A percentile compares a stretch with the other conserved stretches of the same genome.
phyloP scores from a whole-genome alignment of 768 basidiomycete species.

The Dictyophora rubrovolvata region DNA sequence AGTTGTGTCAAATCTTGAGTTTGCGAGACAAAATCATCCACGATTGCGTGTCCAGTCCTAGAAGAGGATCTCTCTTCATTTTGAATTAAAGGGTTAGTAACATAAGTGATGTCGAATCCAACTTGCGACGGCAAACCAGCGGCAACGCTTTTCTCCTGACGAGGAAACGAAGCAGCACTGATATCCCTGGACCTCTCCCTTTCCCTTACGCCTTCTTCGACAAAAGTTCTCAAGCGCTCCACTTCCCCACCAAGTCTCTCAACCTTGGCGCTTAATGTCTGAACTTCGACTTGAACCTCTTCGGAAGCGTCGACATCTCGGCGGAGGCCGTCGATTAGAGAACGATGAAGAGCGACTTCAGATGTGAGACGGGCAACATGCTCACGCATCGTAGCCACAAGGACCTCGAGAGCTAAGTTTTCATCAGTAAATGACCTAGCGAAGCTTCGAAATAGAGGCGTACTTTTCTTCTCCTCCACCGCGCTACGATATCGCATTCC shows the following conservation, averaged over 20 bases:
- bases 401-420: slow-evolving; percentile 62
- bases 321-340: slow-evolving; percentile 18
- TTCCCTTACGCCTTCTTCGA: slow-evolving; percentile 79
- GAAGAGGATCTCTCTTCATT: slow-evolving; percentile 8
- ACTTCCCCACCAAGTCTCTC: slow-evolving; percentile 79
- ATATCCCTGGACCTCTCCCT: slow-evolving; percentile 37
- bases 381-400: slow-evolving; percentile 60
- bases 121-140: slow-evolving; percentile 18
- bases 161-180: neutral
- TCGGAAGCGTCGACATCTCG: slow-evolving; percentile 46
- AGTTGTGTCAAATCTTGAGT: neutral
- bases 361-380: slow-evolving; percentile 71
- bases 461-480: slow-evolving; percentile 86
- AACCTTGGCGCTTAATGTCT: slow-evolving; percentile 60
- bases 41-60: slow-evolving; percentile 6
- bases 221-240: slow-evolving; percentile 73
- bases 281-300: slow-evolving; percentile 58
- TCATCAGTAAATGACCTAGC: slow-evolving; percentile 8
- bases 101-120: slow-evolving; percentile 5
- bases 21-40: neutral
- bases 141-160: neutral
- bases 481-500: slow-evolving; percentile 55
- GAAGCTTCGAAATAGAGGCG: slow-evolving; percentile 5
- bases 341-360: slow-evolving; percentile 46
- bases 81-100: neutral